Evolutionary conservation across 495 filamentous ascomycete genomes (phyloP), one percentile per base, ranked within the genome.

Genomic region (Podospora pseudoanserina): DNA sequence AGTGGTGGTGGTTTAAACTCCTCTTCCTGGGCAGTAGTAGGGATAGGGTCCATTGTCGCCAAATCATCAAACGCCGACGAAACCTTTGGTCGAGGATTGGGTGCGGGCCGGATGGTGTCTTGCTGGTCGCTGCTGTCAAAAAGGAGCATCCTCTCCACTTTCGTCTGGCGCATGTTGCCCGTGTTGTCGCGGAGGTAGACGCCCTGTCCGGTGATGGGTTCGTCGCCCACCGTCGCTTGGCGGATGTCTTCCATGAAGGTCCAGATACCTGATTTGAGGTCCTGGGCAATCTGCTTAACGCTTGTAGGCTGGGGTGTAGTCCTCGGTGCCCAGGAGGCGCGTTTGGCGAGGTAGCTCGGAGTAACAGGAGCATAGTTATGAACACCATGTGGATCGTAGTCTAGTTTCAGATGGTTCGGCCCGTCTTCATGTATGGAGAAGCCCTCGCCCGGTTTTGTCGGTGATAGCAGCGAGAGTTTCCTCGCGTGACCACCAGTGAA

Each of bases 211-310:
- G 82, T 87, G 67, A 92, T 87, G 13, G 87, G 91, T 78, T 98
- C 95, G 34, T 98, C 95, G 54, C 94, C 95, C 15, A 97, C 92
- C 2, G 95, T 96, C 16, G 92, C 95, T 79, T 99, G 95, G 70
- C 93, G 85, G 28, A 99, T 85, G 77, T 98, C 95, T 74, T 98
- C 95, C 68, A 97, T 85, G 77, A 98, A 99, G 16, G 92, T 97
- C 92, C 92, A 95, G n/a, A 98, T 80, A 0, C 95, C 95, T 55
- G 93, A 88, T 69, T 89, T 89, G 72, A 99, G 86, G 77, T 96
- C 95, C 9, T 90, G 91, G 2, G 95, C 94, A 77, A 98, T 91
- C 75, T 96, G 92, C 74, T 93, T 93, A 60, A 86, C 80, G 18
- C 75, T 81, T 34, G 75, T 65, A 13, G 73, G 53, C 20, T 79